A percentile compares a stretch with the other conserved stretches of the same genome.
These are phyloP conservation scores for Artomyces pyxidatus DNA, from an alignment of 768 basidiomycete genomes.

Conservation along the genomic window DNA sequence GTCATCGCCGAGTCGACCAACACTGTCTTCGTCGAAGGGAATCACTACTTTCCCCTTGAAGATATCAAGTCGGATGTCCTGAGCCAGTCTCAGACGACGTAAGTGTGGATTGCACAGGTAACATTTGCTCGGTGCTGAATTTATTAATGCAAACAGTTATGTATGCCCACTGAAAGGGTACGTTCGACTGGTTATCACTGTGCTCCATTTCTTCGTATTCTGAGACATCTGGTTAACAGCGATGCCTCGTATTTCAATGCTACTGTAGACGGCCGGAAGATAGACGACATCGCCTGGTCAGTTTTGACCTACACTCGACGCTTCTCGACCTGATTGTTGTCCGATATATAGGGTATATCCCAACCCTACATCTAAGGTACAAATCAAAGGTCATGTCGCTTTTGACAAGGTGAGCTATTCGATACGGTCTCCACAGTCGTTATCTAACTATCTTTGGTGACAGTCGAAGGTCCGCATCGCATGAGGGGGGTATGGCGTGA, in stretches of 20 bases:
- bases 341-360: conserved; percentile 74
- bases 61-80: conserved; percentile 40
- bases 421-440: background rate
- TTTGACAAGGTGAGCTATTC: conserved; percentile 88
- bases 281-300: conserved; percentile 63
- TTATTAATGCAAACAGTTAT: background rate
- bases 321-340: too few species aligned
- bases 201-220: background rate
- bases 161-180: conserved; percentile 9
- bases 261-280: conserved; percentile 35
- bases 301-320: too few species aligned
- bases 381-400: conserved; percentile 61
- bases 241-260: conserved; percentile 61
- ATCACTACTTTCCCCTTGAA: conserved; percentile 66
- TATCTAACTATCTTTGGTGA: background rate
- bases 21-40: conserved; percentile 55
- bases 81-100: conserved; percentile 46
- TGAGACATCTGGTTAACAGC: too few species aligned
- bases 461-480: conserved; percentile 1
- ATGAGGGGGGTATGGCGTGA: too few species aligned
- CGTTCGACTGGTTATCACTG: background rate
- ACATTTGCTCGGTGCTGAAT: too few species aligned
- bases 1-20: conserved; percentile 50
- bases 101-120: conserved; percentile 5
- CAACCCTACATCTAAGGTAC: conserved; percentile 43